Conservation (phyloP, 805 yeast species). For the Cyberlindnera amylophila region DNA sequence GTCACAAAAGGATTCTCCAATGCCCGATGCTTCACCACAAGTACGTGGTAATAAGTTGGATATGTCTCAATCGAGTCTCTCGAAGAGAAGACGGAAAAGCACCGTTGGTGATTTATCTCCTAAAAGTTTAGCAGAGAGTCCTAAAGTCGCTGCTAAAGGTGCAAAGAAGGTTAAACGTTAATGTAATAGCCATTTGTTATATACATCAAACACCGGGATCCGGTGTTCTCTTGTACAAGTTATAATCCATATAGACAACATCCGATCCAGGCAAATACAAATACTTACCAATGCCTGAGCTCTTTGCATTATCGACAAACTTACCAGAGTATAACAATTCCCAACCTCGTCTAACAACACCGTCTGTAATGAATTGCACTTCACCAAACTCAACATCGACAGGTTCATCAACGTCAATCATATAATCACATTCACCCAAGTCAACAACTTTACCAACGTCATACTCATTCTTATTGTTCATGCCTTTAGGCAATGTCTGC, state of each 20-base stretch:
- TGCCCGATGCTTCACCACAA: constrained; percentile 7
- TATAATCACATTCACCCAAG: constrained; percentile 58
- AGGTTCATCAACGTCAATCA: constrained; percentile 57
- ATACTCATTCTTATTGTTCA: constrained; percentile 73
- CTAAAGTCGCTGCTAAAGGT: constrained; percentile 6
- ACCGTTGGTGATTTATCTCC: constrained; percentile 25
- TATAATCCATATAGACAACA: constrained; percentile 47
- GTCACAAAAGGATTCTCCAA: constrained; percentile 11
- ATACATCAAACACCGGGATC: constrained; percentile 2
- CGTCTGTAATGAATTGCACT: constrained; percentile 13
- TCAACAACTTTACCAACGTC: constrained; percentile 53
- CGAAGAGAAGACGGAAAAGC: constrained; percentile 32
- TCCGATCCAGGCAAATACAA: constrained; percentile 46
- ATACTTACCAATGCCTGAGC: constrained; percentile 50
- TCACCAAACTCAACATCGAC: constrained; percentile 45
- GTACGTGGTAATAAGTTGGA: constrained; percentile 25
- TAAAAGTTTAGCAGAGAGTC: constrained; percentile 18
- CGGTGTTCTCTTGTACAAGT: constrained; percentile 34
- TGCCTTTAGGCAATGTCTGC: constrained; percentile 50
- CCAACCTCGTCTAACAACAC: constrained; percentile 39
- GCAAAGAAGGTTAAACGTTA: constrained; percentile 2
- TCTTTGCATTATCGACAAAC: constrained; percentile 40
- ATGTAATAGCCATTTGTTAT: too few species aligned
- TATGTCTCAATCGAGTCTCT: constrained; percentile 32
- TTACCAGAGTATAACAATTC: constrained; percentile 28